These are phyloP conservation scores for Magnolia officinalis DNA, from an alignment of 164 flowering plant genomes.

Conservation along the genomic window DNA sequence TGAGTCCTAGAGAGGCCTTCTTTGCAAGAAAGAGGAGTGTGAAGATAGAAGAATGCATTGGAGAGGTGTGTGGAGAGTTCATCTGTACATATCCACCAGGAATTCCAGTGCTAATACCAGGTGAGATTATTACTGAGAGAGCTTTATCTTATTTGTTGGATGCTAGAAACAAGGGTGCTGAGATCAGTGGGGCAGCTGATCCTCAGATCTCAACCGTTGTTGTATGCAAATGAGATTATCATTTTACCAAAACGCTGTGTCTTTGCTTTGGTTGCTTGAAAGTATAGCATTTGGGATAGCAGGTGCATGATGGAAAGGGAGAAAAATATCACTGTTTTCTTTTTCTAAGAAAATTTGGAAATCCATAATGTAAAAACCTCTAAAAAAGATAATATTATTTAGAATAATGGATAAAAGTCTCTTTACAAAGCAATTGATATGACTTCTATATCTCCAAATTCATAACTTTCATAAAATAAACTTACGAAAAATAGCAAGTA, in stretches of 20 bases:
- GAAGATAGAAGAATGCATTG: slow-evolving; percentile 34
- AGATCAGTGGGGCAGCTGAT: slow-evolving; percentile 52
- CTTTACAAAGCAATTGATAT: no score
- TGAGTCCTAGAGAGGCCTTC: slow-evolving; percentile 81
- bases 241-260: neutral
- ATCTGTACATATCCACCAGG: slow-evolving; percentile 68
- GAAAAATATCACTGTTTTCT: no score
- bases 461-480: no score
- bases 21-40: slow-evolving; percentile 51
- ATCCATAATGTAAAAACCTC: no score
- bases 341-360: no score
- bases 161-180: slow-evolving; percentile 41
- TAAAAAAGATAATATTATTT: no score
- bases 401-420: no score
- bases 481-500: no score
- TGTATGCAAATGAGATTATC: slow-evolving; percentile 28
- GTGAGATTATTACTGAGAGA: slow-evolving; percentile 42
- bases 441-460: no score
- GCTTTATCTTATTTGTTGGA: slow-evolving; percentile 45
- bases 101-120: slow-evolving; percentile 53
- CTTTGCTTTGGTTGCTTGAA: no score
- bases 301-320: no score
- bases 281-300: no score
- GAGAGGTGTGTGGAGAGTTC: slow-evolving; percentile 52
- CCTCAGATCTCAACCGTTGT: slow-evolving; percentile 40